These are phyloP conservation scores for Trichoderma simmonsii DNA, from an alignment of 2,329 filamentous ascomycete species.

Conservation along the genomic window DNA sequence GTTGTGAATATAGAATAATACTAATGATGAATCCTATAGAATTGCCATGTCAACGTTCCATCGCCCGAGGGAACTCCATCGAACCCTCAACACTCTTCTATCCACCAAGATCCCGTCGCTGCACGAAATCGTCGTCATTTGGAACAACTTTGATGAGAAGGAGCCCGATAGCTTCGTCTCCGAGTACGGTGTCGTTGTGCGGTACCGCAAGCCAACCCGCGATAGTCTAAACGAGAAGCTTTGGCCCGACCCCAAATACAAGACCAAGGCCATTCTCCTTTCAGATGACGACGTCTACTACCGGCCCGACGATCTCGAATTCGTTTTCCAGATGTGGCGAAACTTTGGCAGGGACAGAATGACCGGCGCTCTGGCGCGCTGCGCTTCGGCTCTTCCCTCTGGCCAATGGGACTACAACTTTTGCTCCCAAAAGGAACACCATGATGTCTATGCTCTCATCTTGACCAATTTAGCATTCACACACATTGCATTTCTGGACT, in stretches of 20 bases:
- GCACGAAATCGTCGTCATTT: constrained; percentile 37
- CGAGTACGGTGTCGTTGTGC: constrained; percentile 31
- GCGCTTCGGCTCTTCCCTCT: constrained; percentile 27
- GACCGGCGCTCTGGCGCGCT: constrained; percentile 37
- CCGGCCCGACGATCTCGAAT: constrained; percentile 37
- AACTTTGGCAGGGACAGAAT: constrained; percentile 36
- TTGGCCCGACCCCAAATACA: constrained; percentile 35
- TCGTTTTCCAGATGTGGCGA: constrained; percentile 41
- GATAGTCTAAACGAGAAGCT: constrained; percentile 40
- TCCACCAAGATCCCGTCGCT: constrained; percentile 35
- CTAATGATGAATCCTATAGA: constrained; percentile 22
- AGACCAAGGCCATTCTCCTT: constrained; percentile 39
- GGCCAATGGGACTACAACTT: constrained; percentile 34
- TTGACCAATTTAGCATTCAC: constrained; percentile 39
- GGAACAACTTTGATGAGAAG: constrained; percentile 35
- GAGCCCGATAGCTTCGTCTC: constrained; percentile 32
- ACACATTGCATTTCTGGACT: constrained; percentile 38
- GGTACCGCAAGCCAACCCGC: constrained; percentile 32
- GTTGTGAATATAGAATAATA: background rate
- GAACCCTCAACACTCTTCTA: constrained; percentile 31
- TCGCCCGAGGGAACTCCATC: constrained; percentile 35
- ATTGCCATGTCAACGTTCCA: constrained; percentile 38
- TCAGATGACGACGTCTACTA: constrained; percentile 42
- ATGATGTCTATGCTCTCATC: constrained; percentile 36
- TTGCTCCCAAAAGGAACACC: constrained; percentile 28